Evolutionary conservation across 306 rosid species (phyloP).

Genomic region (Abrus precatorius): DNA sequence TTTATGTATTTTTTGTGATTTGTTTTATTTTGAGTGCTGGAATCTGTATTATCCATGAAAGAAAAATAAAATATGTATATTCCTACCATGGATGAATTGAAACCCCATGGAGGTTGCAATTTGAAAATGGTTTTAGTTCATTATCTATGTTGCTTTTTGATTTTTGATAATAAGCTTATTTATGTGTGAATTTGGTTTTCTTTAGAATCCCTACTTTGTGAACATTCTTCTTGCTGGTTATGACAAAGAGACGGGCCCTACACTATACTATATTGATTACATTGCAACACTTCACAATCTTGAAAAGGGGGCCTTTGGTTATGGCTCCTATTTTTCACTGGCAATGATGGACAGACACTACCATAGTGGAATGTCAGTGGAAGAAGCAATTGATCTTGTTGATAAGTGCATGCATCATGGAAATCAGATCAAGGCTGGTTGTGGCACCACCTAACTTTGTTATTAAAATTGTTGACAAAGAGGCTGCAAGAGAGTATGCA

Average conservation of each 20-base stretch:
- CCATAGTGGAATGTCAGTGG: conserved; percentile 80
- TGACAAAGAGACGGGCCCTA: conserved; percentile 88
- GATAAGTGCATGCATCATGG: conserved; percentile 87
- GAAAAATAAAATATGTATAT: background rate
- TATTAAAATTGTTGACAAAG: conserved; percentile 91
- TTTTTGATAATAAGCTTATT: conserved; percentile 31
- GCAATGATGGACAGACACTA: conserved; percentile 95
- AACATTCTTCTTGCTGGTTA: conserved; percentile 94
- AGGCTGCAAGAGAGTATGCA: conserved; percentile 89
- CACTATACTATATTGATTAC: conserved; percentile 90
- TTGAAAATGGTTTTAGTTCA: conserved; percentile 29
- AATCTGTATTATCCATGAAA: background rate
- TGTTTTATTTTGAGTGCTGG: background rate
- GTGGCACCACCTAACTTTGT: conserved; percentile 97
- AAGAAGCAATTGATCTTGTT: conserved; percentile 82
- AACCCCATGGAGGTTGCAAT: background rate
- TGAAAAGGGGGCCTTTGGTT: conserved; percentile 97
- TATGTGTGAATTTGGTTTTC: conserved; percentile 34
- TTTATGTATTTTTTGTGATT: background rate
- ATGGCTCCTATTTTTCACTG: conserved; percentile 89
- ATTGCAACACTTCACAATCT: conserved; percentile 98
- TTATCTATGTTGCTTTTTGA: conserved; percentile 1
- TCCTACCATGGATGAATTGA: background rate
- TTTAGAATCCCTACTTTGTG: conserved; percentile 88
- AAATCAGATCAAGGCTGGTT: conserved; percentile 75